A percentile compares a stretch with the other conserved stretches of the same genome.
phyloP scores from a whole-genome alignment of 495 filamentous ascomycete species.

The Aspergillus ellipticus region DNA sequence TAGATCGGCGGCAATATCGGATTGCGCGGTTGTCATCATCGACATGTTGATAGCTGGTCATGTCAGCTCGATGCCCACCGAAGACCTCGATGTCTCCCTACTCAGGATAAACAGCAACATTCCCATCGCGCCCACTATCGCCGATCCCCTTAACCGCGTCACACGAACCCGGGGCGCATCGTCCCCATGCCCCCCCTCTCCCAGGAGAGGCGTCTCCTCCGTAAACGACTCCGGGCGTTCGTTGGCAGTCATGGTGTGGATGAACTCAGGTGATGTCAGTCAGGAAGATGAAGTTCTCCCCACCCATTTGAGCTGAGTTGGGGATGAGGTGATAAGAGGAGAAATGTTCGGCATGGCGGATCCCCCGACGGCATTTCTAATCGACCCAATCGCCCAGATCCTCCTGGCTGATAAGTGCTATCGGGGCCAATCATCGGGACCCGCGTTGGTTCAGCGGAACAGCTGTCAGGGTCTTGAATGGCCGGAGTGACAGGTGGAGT shows the following conservation, averaged over 20 bases:
- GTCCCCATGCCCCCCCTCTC: background rate
- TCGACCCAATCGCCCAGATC: background rate
- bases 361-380: background rate
- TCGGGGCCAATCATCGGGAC: background rate
- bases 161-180: background rate
- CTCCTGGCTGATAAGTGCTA: background rate
- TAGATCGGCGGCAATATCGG: constrained; percentile 64
- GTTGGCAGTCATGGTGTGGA: background rate
- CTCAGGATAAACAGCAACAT: background rate
- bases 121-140: background rate
- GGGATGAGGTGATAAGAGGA: background rate
- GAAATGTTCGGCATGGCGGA: background rate
- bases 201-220: constrained; percentile 1
- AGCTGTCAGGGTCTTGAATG: too few relatives aligned
- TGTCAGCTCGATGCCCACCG: background rate
- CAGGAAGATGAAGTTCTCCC: background rate
- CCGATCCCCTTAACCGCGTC: background rate
- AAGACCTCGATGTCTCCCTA: background rate
- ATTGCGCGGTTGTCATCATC: constrained; percentile 72
- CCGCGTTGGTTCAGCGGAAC: too few relatives aligned
- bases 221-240: background rate
- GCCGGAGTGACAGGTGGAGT: too few relatives aligned
- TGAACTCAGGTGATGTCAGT: background rate
- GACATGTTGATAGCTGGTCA: constrained; percentile 65
- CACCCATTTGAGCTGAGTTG: background rate